phyloP scores from a whole-genome alignment of 2,329 filamentous ascomycete genomes.

The Cadophora malorum region DNA sequence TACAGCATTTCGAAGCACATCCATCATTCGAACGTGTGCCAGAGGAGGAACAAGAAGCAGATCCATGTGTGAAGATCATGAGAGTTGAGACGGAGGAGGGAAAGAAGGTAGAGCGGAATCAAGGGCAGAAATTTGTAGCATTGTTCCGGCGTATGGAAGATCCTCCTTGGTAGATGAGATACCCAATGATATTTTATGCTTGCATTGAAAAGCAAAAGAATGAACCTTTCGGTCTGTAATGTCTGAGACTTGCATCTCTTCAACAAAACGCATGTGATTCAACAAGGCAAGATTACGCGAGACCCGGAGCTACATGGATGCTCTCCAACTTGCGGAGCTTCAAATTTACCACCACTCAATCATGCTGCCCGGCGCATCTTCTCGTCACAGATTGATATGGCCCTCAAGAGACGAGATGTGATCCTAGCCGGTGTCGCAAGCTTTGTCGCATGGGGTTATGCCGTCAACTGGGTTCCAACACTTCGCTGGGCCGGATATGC shows the following conservation, averaged over 20 bases:
- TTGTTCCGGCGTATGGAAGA: conserved; percentile 78
- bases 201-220: neutral
- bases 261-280: conserved; percentile 12
- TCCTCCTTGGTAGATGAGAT: conserved; percentile 58
- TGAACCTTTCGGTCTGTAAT: neutral
- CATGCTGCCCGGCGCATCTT: conserved; percentile 43
- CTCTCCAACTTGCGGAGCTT: conserved; percentile 21
- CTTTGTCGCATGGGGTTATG: conserved; percentile 88
- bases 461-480: conserved; percentile 80
- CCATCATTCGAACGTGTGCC: conserved; percentile 79
- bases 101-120: conserved; percentile 93
- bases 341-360: conserved; percentile 33
- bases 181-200: conserved; percentile 16
- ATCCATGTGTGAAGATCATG: conserved; percentile 78
- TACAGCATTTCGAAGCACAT: conserved; percentile 80
- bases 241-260: neutral
- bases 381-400: conserved; percentile 56
- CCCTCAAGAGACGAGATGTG: conserved; percentile 76
- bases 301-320: conserved; percentile 18
- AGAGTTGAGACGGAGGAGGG: conserved; percentile 90
- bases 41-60: conserved; percentile 69
- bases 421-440: conserved; percentile 69
- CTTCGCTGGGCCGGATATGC: conserved; percentile 87
- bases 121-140: conserved; percentile 89
- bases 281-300: conserved; percentile 34